These are phyloP conservation scores for Musa troglodytarum DNA, from an alignment of 176 grass and related monocot genomes.

Conservation along the genomic window DNA sequence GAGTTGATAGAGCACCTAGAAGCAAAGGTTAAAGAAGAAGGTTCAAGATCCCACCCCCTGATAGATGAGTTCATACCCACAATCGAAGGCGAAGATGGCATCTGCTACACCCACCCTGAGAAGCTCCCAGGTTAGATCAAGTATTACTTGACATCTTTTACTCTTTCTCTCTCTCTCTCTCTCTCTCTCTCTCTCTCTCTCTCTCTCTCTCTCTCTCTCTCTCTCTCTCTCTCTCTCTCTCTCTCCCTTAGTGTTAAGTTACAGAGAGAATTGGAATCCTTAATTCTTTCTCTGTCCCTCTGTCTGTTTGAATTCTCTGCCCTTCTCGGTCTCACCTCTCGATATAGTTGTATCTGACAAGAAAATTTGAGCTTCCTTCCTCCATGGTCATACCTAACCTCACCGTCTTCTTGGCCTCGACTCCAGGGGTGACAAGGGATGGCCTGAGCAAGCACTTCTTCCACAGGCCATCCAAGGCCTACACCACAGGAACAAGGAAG, in stretches of 20 bases:
- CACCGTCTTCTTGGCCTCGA: background rate
- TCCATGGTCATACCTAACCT: conserved; percentile 14
- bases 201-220: too few species aligned
- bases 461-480: conserved; percentile 89
- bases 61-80: conserved; percentile 95
- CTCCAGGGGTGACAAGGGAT: conserved; percentile 67
- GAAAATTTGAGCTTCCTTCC: conserved; percentile 1
- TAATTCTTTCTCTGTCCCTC: too few species aligned
- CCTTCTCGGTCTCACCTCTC: too few species aligned
- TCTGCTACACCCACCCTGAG: conserved; percentile 95
- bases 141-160: background rate
- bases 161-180: too few species aligned
- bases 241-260: too few species aligned
- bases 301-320: too few species aligned
- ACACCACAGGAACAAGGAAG: conserved; percentile 91
- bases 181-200: too few species aligned
- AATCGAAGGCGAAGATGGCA: conserved; percentile 88
- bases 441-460: conserved; percentile 87
- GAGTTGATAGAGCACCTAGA: conserved; percentile 90
- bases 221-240: too few species aligned
- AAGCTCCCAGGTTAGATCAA: conserved; percentile 61
- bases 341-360: conserved; percentile 5
- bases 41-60: conserved; percentile 43
- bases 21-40: conserved; percentile 45
- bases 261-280: too few species aligned